Conservation (phyloP, 495 filamentous ascomycete genomes). For the Hypomontagnella submonticulosa region DNA sequence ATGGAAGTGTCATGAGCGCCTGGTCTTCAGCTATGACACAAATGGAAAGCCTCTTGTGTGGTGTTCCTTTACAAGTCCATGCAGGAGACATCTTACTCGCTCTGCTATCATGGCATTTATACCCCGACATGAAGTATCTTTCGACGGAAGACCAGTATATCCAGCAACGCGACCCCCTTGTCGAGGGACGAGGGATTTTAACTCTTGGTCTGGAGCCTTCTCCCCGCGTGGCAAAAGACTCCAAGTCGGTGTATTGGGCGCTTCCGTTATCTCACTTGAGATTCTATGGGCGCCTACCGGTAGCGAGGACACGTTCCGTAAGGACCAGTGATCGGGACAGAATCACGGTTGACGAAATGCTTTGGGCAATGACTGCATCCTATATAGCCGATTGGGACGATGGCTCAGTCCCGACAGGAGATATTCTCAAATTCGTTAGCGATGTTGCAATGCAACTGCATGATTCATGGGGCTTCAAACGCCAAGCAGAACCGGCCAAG, state of each 20-base stretch:
- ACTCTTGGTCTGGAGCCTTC: constrained; percentile 3
- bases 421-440: too few species aligned
- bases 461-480: too few species aligned
- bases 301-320: too few species aligned
- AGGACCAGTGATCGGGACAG: constrained; percentile 1
- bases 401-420: too few species aligned
- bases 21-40: constrained; percentile 43
- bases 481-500: too few species aligned
- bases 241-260: constrained; percentile 6
- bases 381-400: too few species aligned
- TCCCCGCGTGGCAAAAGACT: too few species aligned
- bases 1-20: constrained; percentile 45
- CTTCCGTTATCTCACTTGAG: constrained; percentile 2
- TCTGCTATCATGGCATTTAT: constrained; percentile 54
- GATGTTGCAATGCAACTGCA: too few species aligned
- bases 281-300: too few species aligned
- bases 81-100: constrained; percentile 47
- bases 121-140: constrained; percentile 48
- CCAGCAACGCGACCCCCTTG: neutral
- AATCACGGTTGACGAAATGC: too few species aligned
- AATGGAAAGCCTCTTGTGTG: constrained; percentile 31
- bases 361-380: too few species aligned
- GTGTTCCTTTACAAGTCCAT: constrained; percentile 35
- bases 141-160: neutral
- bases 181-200: neutral